A percentile compares a stretch with the other conserved stretches of the same genome.
phyloP scores from a whole-genome alignment of 208 protist species.

The Acanthamoeba royreba region DNA sequence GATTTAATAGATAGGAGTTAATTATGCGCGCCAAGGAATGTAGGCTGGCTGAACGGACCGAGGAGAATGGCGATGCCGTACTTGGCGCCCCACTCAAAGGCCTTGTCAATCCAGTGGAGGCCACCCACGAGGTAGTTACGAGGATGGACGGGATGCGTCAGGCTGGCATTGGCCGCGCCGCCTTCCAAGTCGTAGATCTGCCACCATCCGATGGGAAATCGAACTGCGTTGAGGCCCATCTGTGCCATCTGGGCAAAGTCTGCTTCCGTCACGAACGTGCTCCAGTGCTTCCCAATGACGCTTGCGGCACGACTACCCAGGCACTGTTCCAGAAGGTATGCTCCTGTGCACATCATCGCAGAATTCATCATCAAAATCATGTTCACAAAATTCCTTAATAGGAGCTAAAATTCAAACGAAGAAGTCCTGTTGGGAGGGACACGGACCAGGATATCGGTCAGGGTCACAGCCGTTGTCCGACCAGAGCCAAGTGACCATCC shows the following conservation, averaged over 20 bases:
- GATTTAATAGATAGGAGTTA: neutral
- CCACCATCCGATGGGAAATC: conserved; percentile 34
- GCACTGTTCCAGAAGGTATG: neutral
- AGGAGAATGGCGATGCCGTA: neutral
- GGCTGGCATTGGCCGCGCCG: neutral
- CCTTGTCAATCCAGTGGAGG: neutral
- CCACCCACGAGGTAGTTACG: neutral
- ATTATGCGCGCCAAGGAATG: neutral
- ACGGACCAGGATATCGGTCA: neutral
- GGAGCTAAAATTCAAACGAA: too few species aligned
- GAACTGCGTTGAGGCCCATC: neutral
- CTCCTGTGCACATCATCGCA: too few species aligned
- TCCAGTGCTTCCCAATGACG: neutral
- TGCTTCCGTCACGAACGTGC: neutral
- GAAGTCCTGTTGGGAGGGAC: too few species aligned
- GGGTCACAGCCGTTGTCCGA: neutral
- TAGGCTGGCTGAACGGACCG: neutral
- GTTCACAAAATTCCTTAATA: too few species aligned
- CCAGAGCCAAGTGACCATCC: conserved; percentile 26
- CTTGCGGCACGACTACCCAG: neutral
- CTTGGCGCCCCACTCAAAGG: neutral
- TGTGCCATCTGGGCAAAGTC: conserved; percentile 17
- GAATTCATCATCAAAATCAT: too few species aligned
- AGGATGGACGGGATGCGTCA: neutral
- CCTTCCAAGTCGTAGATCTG: conserved; percentile 22